Percentiles rank a stretch among this genome's conserved stretches.
phyloP scores from a whole-genome alignment of 441 rosid genomes.

The Eutrema salsugineum region DNA sequence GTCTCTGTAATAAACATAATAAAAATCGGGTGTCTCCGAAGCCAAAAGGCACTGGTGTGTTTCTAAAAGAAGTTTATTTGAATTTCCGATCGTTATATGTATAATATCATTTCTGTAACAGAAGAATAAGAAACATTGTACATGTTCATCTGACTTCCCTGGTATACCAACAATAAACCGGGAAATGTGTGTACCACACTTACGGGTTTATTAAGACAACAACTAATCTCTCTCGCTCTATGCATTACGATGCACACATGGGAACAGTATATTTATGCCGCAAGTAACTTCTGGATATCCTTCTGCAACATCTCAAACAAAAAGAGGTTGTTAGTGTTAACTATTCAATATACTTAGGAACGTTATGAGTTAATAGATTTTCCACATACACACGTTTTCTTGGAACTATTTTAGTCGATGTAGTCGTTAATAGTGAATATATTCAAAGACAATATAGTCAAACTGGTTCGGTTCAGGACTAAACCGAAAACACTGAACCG shows the following conservation, averaged over 20 bases:
- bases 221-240: neutral
- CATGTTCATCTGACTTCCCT: neutral
- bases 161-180: conserved; percentile 6
- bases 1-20: neutral
- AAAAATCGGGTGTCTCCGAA: neutral
- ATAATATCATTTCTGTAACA: neutral
- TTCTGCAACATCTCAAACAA: conserved; percentile 11
- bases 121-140: neutral
- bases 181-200: neutral
- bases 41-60: neutral
- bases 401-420: neutral
- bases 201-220: neutral
- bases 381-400: neutral
- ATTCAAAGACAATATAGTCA: neutral
- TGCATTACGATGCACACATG: neutral
- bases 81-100: neutral
- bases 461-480: neutral
- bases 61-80: neutral
- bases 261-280: neutral
- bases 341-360: neutral
- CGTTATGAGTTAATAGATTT: neutral
- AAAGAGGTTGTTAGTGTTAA: neutral
- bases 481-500: neutral
- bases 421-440: neutral
- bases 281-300: conserved; percentile 24